Percentiles rank a stretch among this genome's conserved stretches.
These are phyloP conservation scores for Chalciporus sphaerocephalus DNA, from an alignment of 768 basidiomycete genomes.

Conservation along the genomic window DNA sequence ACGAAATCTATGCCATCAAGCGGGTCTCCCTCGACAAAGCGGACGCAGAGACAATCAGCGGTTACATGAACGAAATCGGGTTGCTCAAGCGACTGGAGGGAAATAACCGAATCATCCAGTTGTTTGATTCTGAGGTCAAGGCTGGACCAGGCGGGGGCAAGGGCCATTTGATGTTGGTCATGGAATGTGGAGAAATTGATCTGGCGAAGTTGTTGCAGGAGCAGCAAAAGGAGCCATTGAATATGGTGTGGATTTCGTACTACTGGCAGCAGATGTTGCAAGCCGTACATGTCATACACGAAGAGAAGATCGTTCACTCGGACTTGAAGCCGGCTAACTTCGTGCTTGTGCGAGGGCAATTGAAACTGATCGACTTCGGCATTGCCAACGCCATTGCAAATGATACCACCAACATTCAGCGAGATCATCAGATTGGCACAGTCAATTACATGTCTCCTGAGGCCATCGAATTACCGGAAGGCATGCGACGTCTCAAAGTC, in stretches of 20 bases:
- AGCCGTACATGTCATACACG: slow-evolving; percentile 97
- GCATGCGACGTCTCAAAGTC: slow-evolving; percentile 86
- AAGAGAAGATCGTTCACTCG: slow-evolving; percentile 97
- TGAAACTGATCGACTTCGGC: slow-evolving; percentile 99
- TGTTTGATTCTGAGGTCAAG: slow-evolving; percentile 88
- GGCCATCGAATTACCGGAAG: slow-evolving; percentile 85
- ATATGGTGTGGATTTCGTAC: slow-evolving; percentile 92
- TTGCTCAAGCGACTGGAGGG: slow-evolving; percentile 91
- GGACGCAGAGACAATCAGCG: slow-evolving; percentile 82
- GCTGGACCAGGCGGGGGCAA: slow-evolving; percentile 58
- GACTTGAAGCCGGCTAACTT: slow-evolving; percentile 99
- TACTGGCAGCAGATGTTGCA: slow-evolving; percentile 99
- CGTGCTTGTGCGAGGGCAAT: slow-evolving; percentile 87
- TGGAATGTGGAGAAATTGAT: slow-evolving; percentile 97
- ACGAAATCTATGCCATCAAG: slow-evolving; percentile 87
- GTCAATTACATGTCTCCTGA: slow-evolving; percentile 99
- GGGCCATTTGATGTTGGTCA: slow-evolving; percentile 77
- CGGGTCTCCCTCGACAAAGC: slow-evolving; percentile 86
- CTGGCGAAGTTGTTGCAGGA: slow-evolving; percentile 79
- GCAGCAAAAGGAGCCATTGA: slow-evolving; percentile 76
- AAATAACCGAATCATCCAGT: slow-evolving; percentile 84
- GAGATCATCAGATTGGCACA: slow-evolving; percentile 96
- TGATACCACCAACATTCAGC: slow-evolving; percentile 96
- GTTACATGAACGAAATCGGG: slow-evolving; percentile 96
- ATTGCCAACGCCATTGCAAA: slow-evolving; percentile 98